Conservation (phyloP, 192 early-diverging fungal genomes). For the Linnemannia exigua region DNA sequence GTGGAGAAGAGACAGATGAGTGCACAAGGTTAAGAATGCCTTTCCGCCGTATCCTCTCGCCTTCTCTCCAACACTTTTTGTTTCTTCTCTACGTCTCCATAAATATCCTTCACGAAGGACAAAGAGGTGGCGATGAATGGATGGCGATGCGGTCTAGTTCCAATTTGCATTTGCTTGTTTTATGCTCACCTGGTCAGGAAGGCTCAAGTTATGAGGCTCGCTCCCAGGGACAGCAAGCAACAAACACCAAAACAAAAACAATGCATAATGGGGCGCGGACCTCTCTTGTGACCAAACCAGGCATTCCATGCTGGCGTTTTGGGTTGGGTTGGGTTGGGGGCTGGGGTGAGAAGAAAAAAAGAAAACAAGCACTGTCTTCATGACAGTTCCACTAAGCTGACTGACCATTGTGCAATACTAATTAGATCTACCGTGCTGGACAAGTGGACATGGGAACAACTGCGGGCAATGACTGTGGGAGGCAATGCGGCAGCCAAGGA, state of each 20-base stretch:
- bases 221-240: too few species aligned
- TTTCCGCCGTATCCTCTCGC: not conserved
- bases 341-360: not conserved
- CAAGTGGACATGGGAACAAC: constrained; percentile 93
- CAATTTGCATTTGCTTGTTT: not conserved
- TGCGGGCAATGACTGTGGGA: constrained; percentile 88
- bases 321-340: not conserved
- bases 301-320: not conserved
- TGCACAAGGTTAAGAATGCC: not conserved
- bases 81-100: not conserved
- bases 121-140: constrained; percentile 4
- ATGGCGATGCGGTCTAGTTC: not conserved
- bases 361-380: too few species aligned
- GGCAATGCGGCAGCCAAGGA: constrained; percentile 89
- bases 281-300: not conserved
- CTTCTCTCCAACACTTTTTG: not conserved
- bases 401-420: not conserved
- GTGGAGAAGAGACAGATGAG: not conserved
- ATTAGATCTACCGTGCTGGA: constrained; percentile 89
- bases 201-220: not conserved
- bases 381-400: not conserved
- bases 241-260: not conserved
- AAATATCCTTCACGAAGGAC: not conserved
- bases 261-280: constrained; percentile 10
- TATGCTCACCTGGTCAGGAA: not conserved